phyloP scores from a whole-genome alignment of 495 filamentous ascomycete species.

The Sporormia fimetaria region DNA sequence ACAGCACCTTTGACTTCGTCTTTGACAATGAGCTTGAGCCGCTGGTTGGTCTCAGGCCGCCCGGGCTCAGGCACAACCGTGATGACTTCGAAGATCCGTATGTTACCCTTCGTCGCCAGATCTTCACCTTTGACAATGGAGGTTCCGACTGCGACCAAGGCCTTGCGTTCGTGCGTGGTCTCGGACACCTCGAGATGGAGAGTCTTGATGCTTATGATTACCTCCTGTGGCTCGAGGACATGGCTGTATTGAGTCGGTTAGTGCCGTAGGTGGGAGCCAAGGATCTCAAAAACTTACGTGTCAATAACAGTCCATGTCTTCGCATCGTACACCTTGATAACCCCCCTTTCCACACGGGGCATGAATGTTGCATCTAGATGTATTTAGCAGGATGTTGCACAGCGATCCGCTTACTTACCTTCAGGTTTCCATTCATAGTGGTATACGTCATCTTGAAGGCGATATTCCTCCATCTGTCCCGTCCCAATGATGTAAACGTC shows the following conservation, averaged over 20 bases:
- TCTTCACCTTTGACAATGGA: conserved; percentile 79
- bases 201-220: conserved; percentile 67
- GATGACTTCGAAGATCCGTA: conserved; percentile 89
- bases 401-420: conserved; percentile 36
- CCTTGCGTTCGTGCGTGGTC: conserved; percentile 69
- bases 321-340: conserved; percentile 62
- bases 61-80: conserved; percentile 82
- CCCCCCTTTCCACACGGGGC: conserved; percentile 55
- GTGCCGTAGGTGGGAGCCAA: background rate
- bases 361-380: conserved; percentile 47
- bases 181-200: conserved; percentile 84
- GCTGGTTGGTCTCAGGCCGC: conserved; percentile 69
- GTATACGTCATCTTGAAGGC: conserved; percentile 70
- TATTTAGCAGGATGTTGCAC: too few species aligned
- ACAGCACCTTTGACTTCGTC: conserved; percentile 93
- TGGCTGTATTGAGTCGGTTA: conserved; percentile 9
- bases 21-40: conserved; percentile 71
- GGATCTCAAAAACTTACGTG: conserved; percentile 43
- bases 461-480: conserved; percentile 54
- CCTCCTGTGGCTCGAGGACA: conserved; percentile 54
- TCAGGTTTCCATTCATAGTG: conserved; percentile 71
- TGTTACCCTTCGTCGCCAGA: conserved; percentile 64
- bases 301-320: conserved; percentile 68
- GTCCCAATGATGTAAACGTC: conserved; percentile 68
- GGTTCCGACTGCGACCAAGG: conserved; percentile 75